Percentiles rank a stretch among this genome's conserved stretches.
Conservation (phyloP, 495 filamentous ascomycete genomes). For the Hyaloscypha bicolor region DNA sequence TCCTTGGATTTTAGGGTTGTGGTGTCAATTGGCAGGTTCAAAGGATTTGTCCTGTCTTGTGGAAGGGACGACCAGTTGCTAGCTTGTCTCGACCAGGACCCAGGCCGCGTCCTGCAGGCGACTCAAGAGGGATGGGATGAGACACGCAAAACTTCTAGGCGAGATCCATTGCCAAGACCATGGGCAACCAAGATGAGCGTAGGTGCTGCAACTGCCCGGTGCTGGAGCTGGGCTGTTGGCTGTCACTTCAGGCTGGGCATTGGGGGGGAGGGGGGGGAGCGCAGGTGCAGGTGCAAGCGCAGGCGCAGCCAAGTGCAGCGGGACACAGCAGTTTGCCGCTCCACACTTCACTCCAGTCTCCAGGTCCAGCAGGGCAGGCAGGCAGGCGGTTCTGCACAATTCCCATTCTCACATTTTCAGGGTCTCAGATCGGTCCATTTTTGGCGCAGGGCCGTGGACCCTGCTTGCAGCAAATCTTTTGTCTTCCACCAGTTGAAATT, state of each 20-base stretch:
- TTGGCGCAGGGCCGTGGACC: constrained; percentile 1
- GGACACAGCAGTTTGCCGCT: no score
- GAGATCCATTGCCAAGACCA: neutral
- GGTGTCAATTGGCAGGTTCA: constrained; percentile 7
- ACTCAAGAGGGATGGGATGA: neutral
- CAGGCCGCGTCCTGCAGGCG: neutral
- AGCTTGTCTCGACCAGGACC: neutral
- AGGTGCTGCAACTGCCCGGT: neutral
- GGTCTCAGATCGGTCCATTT: constrained; percentile 7
- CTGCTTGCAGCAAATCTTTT: neutral
- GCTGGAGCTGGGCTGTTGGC: neutral
- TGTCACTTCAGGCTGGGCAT: neutral
- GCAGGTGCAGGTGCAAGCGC: neutral
- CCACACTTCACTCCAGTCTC: no score
- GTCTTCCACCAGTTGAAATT: neutral
- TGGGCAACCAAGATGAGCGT: neutral
- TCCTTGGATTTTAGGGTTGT: neutral
- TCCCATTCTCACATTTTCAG: constrained; percentile 3
- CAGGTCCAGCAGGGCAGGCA: no score
- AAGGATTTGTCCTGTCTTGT: neutral
- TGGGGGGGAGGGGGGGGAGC: neutral
- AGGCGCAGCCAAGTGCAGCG: no score
- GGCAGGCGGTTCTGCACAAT: neutral
- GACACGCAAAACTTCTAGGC: neutral
- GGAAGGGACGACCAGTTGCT: neutral